Evolutionary conservation across 2,329 filamentous ascomycete genomes (phyloP).

Genomic region (Hortaea werneckii): DNA sequence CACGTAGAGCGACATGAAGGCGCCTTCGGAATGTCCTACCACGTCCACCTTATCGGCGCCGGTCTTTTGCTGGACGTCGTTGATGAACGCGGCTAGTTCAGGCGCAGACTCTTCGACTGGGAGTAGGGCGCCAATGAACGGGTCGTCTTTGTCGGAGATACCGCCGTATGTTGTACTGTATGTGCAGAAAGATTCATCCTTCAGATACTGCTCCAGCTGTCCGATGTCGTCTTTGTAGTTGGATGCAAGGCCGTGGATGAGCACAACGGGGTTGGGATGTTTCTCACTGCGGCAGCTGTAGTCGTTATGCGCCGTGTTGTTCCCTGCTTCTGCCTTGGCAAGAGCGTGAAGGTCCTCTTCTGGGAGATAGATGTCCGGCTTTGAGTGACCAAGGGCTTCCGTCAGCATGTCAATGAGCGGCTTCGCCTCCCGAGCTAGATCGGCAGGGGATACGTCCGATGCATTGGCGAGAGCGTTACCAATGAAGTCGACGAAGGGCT

Average conservation of each 20-base stretch:
- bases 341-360: no score
- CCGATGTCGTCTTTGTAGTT: constrained; percentile 18
- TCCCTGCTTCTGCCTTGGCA: no score
- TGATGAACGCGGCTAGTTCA: constrained; percentile 12
- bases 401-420: no score
- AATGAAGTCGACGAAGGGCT: no score
- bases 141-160: constrained; percentile 6
- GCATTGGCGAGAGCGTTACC: no score
- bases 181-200: no score
- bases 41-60: constrained; percentile 13
- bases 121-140: constrained; percentile 13
- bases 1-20: constrained; percentile 14
- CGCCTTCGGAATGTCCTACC: constrained; percentile 16
- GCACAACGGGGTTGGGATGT: constrained; percentile 15
- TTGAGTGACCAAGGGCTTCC: no score
- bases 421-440: no score
- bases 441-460: no score
- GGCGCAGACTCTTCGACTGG: constrained; percentile 10
- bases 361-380: no score
- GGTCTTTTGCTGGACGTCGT: constrained; percentile 9
- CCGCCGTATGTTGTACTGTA: constrained; percentile 16
- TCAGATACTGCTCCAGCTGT: constrained; percentile 12
- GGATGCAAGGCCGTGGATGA: constrained; percentile 16
- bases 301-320: constrained; percentile 12
- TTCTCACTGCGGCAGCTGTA: constrained; percentile 11